Conservation (phyloP, 2,329 filamentous ascomycete genomes). For the Botryotinia calthae region DNA sequence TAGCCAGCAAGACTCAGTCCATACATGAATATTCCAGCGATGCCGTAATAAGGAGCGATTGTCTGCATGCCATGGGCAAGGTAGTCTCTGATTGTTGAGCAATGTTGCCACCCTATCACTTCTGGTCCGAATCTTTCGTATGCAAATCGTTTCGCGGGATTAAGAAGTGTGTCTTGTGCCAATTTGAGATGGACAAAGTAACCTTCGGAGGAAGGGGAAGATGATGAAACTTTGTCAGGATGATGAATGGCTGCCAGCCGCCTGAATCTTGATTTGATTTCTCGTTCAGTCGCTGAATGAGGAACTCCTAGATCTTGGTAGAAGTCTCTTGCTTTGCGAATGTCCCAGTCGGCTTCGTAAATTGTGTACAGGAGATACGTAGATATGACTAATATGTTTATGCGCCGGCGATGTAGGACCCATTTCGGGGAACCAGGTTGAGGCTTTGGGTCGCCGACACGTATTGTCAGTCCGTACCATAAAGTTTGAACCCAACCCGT, state of each 20-base stretch:
- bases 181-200: conserved; percentile 81
- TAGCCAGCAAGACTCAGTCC: conserved; percentile 63
- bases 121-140: conserved; percentile 86
- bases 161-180: conserved; percentile 77
- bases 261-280: conserved; percentile 76
- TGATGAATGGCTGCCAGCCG: conserved; percentile 21
- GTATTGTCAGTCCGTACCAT: conserved; percentile 85
- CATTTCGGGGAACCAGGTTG: conserved; percentile 66
- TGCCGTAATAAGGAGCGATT: conserved; percentile 60
- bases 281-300: conserved; percentile 65
- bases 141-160: conserved; percentile 75
- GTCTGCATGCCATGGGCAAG: conserved; percentile 63
- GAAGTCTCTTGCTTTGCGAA: conserved; percentile 70
- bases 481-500: conserved; percentile 75
- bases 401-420: conserved; percentile 71
- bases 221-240: conserved; percentile 49
- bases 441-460: conserved; percentile 81
- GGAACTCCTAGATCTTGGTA: conserved; percentile 75
- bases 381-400: conserved; percentile 79
- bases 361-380: conserved; percentile 88
- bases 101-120: conserved; percentile 63
- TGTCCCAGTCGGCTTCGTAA: conserved; percentile 83
- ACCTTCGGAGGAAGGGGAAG: conserved; percentile 39
- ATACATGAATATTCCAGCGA: conserved; percentile 57
- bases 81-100: conserved; percentile 69